Evolutionary conservation across 2,329 filamentous ascomycete species (phyloP), one percentile per base, ranked within the genome.

Genomic region (Amauroascus verrucosus): DNA sequence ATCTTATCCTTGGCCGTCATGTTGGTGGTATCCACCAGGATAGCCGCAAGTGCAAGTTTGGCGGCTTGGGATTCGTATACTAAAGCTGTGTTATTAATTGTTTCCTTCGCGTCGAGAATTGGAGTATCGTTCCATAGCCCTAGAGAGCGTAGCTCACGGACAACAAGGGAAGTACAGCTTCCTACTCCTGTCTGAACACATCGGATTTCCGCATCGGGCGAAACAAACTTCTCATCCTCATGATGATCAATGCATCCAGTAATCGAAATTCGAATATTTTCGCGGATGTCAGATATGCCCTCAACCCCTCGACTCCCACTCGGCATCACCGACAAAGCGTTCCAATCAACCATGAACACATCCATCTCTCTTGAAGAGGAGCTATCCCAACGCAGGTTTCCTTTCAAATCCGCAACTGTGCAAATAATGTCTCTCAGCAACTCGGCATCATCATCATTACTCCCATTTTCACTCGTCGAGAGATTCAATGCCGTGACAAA

Each of bases 241-340:
- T 83, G 81, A 61, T 84, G 81, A 61, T 84, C 81, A 52, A 84
- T 78, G 44, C 77, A 77, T 3, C 77, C 79, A 2, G 71, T 61
- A 1, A 81, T 72, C 14, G 68, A 67, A 49, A 72, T 66, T 1
- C 62, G 59, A 2, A 57, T 41, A 40, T 48, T 44, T 22, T 13
- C 20, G 3, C 53, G 18, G n/a, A 43, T 6, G 7, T 66, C 60
- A 45, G 76, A 75, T 14, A 78, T 65, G 0, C 68, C 65, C 26
- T 74, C 72, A 1, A 83, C 63, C 6, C 65, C 65, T 1, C 78
- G 78, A 46, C 72, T 70, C 5, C 64, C 64, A 13, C 40, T 37
- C 5, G 35, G 13, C 13, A 40, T 22, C 3, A 48, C 32, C 5
- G 71, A 66, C n/a, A 73, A 60, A 0, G 69, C 68, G 54, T 75